These are phyloP conservation scores for Trichoderma sp. DNA, from an alignment of 2,329 filamentous ascomycete genomes.

Conservation along the genomic window DNA sequence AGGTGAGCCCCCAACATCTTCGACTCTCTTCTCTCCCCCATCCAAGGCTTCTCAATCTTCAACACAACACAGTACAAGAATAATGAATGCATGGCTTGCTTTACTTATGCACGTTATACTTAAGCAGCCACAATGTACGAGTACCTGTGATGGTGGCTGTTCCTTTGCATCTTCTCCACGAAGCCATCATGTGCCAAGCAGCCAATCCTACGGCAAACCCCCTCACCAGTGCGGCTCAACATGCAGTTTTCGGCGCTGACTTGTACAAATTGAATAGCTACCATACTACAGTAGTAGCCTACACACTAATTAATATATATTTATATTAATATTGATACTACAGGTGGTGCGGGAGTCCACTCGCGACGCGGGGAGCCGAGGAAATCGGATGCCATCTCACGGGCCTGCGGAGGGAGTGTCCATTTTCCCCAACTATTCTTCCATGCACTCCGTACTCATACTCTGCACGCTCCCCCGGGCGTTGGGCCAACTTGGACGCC, in stretches of 20 bases:
- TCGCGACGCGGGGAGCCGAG: neutral
- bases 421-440: neutral
- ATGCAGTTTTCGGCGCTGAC: neutral
- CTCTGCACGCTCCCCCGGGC: neutral
- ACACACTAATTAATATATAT: no score
- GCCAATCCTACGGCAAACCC: neutral
- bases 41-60: no score
- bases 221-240: neutral
- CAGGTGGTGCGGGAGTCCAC: neutral
- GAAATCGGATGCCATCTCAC: neutral
- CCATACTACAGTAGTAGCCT: neutral
- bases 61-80: neutral
- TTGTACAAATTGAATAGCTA: neutral
- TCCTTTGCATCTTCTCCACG: neutral
- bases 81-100: neutral
- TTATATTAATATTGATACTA: neutral
- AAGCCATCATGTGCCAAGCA: neutral
- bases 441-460: neutral
- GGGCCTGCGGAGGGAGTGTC: neutral
- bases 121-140: neutral
- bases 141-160: neutral
- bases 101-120: neutral
- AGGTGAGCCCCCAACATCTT: neutral
- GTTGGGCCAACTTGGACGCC: neutral
- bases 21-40: neutral